Base-by-base conservation (phyloP, 768 basidiomycete genomes). In the Fomitopsis pulvina region DNA sequence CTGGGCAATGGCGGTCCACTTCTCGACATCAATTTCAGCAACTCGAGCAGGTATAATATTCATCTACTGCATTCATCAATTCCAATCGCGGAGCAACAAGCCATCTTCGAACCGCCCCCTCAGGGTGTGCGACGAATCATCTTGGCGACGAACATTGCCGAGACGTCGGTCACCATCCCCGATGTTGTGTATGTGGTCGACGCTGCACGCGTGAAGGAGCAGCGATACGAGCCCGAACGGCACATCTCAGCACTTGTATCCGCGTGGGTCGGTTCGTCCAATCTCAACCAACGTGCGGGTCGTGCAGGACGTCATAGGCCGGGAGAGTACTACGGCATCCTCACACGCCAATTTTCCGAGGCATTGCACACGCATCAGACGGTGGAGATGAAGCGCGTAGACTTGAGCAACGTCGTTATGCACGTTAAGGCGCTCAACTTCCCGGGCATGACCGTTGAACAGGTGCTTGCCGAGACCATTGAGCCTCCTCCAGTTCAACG, bases 121-220 rank as follows among this genome's bases (percentile, higher is more conserved):
- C 52, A 63, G 2, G 91, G 91, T 9, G 75, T 91, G 18, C 83
- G 93, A 48, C 81, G 93, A 22, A 75, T 98, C 60, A 95, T 98
- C 57, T 74, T 97, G 42, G 80, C 93, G 4, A 98, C 94, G 32
- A 96, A 96, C 63, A 92, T 96, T 40, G 93, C 93, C 11, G 94
- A 97, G 68, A 94, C 93, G 2, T 93, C 91, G 3, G 76, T 96
- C 57, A 97, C 94, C 3, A 95, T 97, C 57, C 92, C 92, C 1
- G 90, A 95, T 56, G 90, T 96, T 22, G 90, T 95, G 9, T 93
- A 90, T 59, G 94, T 98, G 26, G 82, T 97, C 39, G 95, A 98
- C 60, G 78, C 87, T 0, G 94, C 80, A 16, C 84, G 85, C 59
- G 76, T 92, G 60, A 96, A 96, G 67, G 89, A 94, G 66, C 80